Evolutionary conservation across 2,329 filamentous ascomycete genomes (phyloP).

Genomic region (Plectosphaerella cucumerina): DNA sequence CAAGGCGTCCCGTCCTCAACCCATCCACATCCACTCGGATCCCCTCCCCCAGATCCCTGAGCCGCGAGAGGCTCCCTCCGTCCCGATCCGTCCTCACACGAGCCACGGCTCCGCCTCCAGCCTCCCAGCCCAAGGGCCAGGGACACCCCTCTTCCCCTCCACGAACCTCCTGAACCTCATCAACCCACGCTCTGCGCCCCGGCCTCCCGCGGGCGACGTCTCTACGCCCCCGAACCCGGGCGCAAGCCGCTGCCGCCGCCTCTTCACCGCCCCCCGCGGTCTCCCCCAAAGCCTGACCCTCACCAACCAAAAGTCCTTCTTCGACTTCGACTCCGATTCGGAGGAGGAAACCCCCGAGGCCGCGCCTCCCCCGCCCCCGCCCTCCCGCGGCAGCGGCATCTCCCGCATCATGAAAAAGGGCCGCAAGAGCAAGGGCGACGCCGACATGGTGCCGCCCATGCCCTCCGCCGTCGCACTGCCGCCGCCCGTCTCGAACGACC

Average conservation of each 20-base stretch:
- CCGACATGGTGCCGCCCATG: not conserved
- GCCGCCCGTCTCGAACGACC: not conserved
- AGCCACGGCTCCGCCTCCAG: slow-evolving; percentile 2
- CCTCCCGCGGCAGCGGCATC: slow-evolving; percentile 8
- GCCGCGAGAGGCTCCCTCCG: slow-evolving; percentile 2
- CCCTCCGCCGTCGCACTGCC: not conserved
- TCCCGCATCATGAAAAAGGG: slow-evolving; percentile 8
- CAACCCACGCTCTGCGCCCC: slow-evolving; percentile 11
- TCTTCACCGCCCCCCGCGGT: not conserved
- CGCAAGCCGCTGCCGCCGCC: not conserved
- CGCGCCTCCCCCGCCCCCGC: too few species aligned
- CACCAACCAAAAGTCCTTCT: slow-evolving; percentile 8
- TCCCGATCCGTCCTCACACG: slow-evolving; percentile 10
- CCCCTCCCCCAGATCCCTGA: slow-evolving; percentile 2
- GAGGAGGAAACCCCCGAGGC: slow-evolving; percentile 6
- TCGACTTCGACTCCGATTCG: slow-evolving; percentile 14
- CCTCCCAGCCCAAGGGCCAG: not conserved
- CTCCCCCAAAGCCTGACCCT: not conserved
- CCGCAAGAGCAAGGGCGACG: not conserved
- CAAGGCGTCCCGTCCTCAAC: slow-evolving; percentile 9
- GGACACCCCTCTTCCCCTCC: slow-evolving; percentile 1
- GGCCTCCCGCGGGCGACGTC: slow-evolving; percentile 3
- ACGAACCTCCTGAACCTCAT: slow-evolving; percentile 7
- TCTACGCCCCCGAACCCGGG: not conserved
- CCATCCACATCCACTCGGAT: slow-evolving; percentile 11